These are phyloP conservation scores for Dinochytrium kinnereticum DNA, from an alignment of 371 early-diverging fungal genomes.

Conservation along the genomic window DNA sequence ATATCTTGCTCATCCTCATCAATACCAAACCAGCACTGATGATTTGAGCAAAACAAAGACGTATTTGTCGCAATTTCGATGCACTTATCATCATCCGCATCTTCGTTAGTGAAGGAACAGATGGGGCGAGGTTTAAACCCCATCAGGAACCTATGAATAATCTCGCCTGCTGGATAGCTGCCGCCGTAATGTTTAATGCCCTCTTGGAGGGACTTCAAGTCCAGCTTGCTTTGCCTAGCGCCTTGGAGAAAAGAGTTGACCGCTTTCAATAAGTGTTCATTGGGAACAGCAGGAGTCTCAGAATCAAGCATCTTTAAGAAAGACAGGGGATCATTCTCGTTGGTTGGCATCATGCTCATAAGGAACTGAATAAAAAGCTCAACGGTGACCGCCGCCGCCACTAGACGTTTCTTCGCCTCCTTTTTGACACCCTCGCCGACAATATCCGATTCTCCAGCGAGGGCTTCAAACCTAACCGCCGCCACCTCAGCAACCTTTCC, in stretches of 20 bases:
- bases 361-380: not conserved
- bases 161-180: conserved; percentile 13
- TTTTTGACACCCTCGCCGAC: not conserved
- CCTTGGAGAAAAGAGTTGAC: not conserved
- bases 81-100: not conserved
- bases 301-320: not conserved
- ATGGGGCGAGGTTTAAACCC: conserved; percentile 31
- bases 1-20: not conserved
- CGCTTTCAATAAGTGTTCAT: not conserved
- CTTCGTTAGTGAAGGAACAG: conserved; percentile 15
- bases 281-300: not conserved
- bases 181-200: conserved; percentile 37
- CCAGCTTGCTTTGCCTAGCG: not conserved
- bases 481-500: not conserved
- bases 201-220: conserved; percentile 26
- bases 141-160: conserved; percentile 22
- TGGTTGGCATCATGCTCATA: not conserved
- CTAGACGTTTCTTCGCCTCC: not conserved
- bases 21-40: conserved; percentile 13
- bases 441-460: not conserved
- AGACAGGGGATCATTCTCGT: not conserved
- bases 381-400: not conserved
- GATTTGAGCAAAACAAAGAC: conserved; percentile 14
- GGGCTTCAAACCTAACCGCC: not conserved
- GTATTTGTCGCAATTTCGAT: not conserved